Evolutionary conservation across 148 eudicot species (phyloP), one percentile per base, ranked within the genome.

Genomic region (Rhododendron ferrugineum): DNA sequence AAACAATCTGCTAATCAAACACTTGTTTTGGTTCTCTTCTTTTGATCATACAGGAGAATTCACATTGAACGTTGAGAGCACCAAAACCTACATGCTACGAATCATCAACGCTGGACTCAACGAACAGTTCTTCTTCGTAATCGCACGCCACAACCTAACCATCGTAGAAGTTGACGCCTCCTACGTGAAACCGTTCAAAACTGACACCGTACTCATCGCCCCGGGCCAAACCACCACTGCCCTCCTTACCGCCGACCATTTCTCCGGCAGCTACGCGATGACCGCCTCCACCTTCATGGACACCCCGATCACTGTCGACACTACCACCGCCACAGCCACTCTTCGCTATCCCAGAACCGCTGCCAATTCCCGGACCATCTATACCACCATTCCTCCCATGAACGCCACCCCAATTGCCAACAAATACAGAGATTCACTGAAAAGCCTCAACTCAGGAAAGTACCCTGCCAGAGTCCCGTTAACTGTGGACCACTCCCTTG

Each of bases 21-120:
- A 60, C 14, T 64, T 9, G 30, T 8, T 64, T 26, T 23, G 28
- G 68, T 6, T 6, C 68, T 64, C 32, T n/a, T 62, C 14, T 70
- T 28, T 30, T 14, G 30, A 70, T 70, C 37, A 70, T n/a, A 2
- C 50, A 79, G 88, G 70, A 49, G 84, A 79, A 18, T 80, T 18
- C 49, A 54, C 10, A 16, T 22, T 85, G 36, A n/a, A 42, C 26
- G 89, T 88, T 0, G 47, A 86, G 37, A 47, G 68, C 2, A 80
- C 81, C 4, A 88, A 85, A 64, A 80, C 89, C 4, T 85, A 88
- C 87, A 6, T 88, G 49, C 54, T 88, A 5, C 79, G 89, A 14
- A 81, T 88, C 36, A 78, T 88, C 87, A 88, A 83, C 49, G 89
- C 89, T 70, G 89, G 85, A 32, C 87, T 85, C 60, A 88, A 88